Base-by-base conservation (phyloP, 352 stramenopile species). In the Pythium biforme region DNA sequence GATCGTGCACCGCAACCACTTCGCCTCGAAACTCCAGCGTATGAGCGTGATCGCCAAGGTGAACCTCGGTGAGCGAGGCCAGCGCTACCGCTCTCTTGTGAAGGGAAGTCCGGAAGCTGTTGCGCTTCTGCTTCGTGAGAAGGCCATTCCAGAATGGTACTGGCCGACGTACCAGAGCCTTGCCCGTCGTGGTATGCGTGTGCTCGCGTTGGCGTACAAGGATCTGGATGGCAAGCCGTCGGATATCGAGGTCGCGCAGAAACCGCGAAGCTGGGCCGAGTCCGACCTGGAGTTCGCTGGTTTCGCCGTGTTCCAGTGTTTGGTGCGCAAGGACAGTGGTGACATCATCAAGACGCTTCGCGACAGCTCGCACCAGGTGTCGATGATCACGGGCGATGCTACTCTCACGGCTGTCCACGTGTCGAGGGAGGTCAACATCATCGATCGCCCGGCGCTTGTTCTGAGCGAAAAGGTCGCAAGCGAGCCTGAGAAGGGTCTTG, bases 331-430 rank as follows among this genome's bases (percentile, higher is more conserved):
- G 77, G 95, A 99, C 79, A 98, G 96, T 49, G 83, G 76, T 22
- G 74, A 94, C 7, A 97, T 99, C 37, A 76, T 99, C 34, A 83
- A 94, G 64, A 88, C 97, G 58, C 72, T 99, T 34, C 82, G 86
- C 53, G 84, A 87, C 25, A 97, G 90, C 63, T 91, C 86, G 19
- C 96, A 99, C 70, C 61, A 82, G n/a, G 86, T 97, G 14, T 94
- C 96, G 22, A 99, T 99, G 95, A 99, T 99, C 68, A 99, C 98
- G 14, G 98, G 98, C 55, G 98, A 99, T 75, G 90, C 92, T 34
- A 91, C 97, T 11, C 81, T 99, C 27, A 99, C 98, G 39, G 97
- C 97, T 34, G 90, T 96, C 27, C 93, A 99, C 62, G 97, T 99
- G 23, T 97, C 97, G 9, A 88, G 90, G 59, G 86, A 98, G 65